Evolutionary conservation across 331 rosid species (phyloP).

Genomic region (Rosa hybrid): DNA sequence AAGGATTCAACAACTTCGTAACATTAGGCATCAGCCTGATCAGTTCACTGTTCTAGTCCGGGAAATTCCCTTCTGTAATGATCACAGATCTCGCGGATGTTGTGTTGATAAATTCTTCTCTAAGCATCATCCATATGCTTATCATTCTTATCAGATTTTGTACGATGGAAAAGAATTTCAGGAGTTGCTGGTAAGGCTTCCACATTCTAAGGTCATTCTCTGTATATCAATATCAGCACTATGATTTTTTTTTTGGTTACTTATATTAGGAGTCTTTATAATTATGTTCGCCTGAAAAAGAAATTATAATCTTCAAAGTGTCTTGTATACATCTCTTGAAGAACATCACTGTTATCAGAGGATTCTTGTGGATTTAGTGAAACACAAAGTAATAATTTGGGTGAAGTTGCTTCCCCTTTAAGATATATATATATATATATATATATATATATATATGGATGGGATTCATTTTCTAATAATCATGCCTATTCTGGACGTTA

Average conservation of each 20-base stretch:
- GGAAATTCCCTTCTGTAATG: slow-evolving; percentile 70
- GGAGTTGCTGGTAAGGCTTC: slow-evolving; percentile 54
- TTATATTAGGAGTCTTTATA: neutral
- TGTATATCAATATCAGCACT: neutral
- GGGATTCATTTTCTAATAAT: neutral
- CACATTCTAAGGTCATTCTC: slow-evolving; percentile 1
- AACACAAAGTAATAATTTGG: neutral
- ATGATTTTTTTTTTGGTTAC: neutral
- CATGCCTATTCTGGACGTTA: neutral
- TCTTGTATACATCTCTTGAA: neutral
- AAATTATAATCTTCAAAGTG: neutral
- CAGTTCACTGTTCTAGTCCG: slow-evolving; percentile 77
- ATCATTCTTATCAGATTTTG: slow-evolving; percentile 64
- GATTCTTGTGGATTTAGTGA: neutral
- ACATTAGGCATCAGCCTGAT: slow-evolving; percentile 63
- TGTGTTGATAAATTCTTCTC: slow-evolving; percentile 75
- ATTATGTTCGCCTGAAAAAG: neutral
- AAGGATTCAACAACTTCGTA: slow-evolving; percentile 64
- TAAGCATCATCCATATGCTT: slow-evolving; percentile 59
- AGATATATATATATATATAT: too few relatives aligned
- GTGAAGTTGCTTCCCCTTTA: neutral
- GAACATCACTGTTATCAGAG: neutral
- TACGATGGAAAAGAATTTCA: slow-evolving; percentile 60
- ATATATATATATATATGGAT: neutral
- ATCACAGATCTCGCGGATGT: slow-evolving; percentile 69